A percentile compares a stretch with the other conserved stretches of the same genome.
Evolutionary conservation across 441 rosid genomes (phyloP).

Genomic region (Adansonia grandidieri): DNA sequence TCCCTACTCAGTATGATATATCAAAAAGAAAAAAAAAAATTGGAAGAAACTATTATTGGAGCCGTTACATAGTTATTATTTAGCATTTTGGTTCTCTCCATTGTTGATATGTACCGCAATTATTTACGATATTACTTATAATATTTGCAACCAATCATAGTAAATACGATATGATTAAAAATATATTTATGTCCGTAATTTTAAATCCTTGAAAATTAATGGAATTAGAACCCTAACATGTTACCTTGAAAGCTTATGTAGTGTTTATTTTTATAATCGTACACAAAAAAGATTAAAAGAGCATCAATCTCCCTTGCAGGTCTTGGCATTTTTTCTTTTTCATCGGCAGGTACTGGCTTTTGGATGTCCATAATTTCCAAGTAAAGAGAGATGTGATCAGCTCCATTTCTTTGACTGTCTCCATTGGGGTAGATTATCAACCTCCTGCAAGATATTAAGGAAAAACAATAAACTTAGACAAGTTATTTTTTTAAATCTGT

Average conservation of each 20-base stretch:
- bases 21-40: background rate
- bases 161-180: too few relatives aligned
- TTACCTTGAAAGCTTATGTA: background rate
- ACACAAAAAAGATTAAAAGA: background rate
- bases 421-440: background rate
- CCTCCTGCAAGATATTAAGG: slow-evolving; percentile 10
- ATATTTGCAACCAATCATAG: too few relatives aligned
- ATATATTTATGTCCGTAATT: too few relatives aligned
- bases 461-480: background rate
- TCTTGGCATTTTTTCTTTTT: too few relatives aligned
- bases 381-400: background rate
- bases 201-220: too few relatives aligned
- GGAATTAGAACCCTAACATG: background rate
- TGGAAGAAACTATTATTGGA: background rate
- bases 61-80: background rate
- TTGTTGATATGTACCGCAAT: too few relatives aligned
- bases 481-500: too few relatives aligned
- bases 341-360: background rate
- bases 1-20: background rate
- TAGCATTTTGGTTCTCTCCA: too few relatives aligned
- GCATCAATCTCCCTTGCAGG: background rate
- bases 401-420: background rate
- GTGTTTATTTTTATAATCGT: background rate
- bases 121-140: too few relatives aligned
- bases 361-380: background rate